A percentile compares a stretch with the other conserved stretches of the same genome.
Evolutionary conservation across 345 rosid species (phyloP).

Genomic region (Erucastrum elatum): DNA sequence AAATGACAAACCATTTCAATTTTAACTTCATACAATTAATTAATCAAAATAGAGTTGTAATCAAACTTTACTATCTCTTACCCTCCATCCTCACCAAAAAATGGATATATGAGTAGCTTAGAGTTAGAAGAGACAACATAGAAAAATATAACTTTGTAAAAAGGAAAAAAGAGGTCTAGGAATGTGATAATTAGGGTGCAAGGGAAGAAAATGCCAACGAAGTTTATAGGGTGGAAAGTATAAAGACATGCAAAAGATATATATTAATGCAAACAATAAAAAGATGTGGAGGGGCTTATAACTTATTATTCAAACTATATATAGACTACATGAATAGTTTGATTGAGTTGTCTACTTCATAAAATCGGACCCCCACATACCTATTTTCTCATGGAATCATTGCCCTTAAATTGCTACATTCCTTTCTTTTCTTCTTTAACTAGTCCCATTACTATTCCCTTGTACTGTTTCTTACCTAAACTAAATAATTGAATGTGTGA

Average conservation of each 20-base stretch:
- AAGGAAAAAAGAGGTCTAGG: constrained; percentile 26
- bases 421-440: not conserved
- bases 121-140: constrained; percentile 3
- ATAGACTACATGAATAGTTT: constrained; percentile 25
- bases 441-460: constrained; percentile 5
- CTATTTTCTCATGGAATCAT: constrained; percentile 30
- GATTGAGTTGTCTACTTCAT: constrained; percentile 36
- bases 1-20: not conserved
- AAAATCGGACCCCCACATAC: constrained; percentile 42
- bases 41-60: not conserved
- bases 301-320: constrained; percentile 24
- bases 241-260: not conserved
- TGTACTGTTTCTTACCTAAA: constrained; percentile 33
- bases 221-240: constrained; percentile 37
- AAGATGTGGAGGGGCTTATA: constrained; percentile 24
- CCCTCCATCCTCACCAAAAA: not conserved
- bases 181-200: constrained; percentile 38
- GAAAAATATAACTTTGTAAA: constrained; percentile 17
- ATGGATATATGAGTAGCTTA: not conserved
- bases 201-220: constrained; percentile 42
- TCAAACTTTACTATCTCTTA: not conserved
- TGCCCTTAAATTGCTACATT: constrained; percentile 13
- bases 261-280: constrained; percentile 10
- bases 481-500: constrained; percentile 17
- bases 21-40: not conserved